Conservation (phyloP, 1,284 basidiomycete genomes). For the Abortiporus biennis region DNA sequence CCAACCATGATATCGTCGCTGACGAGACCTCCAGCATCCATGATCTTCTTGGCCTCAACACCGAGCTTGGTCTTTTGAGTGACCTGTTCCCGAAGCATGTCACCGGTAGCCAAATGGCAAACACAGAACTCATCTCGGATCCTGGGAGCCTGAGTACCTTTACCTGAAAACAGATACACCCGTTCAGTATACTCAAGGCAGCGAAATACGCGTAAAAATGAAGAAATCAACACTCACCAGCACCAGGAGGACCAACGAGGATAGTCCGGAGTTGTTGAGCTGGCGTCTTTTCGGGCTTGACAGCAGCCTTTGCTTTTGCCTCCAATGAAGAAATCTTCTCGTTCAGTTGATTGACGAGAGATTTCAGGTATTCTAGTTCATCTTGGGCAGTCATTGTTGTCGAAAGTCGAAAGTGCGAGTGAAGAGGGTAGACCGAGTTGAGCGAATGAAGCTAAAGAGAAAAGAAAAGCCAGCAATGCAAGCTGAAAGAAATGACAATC, state of each 20-base stretch:
- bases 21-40: slow-evolving; percentile 93
- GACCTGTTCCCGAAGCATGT: slow-evolving; percentile 97
- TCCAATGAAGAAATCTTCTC: slow-evolving; percentile 76
- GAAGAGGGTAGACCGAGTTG: background rate
- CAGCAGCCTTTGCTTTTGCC: slow-evolving; percentile 46
- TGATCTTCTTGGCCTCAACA: slow-evolving; percentile 93
- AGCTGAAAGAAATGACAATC: no score
- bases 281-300: slow-evolving; percentile 49
- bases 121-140: slow-evolving; percentile 93
- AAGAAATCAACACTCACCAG: slow-evolving; percentile 53
- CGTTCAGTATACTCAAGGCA: background rate
- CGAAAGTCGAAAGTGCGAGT: background rate
- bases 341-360: slow-evolving; percentile 77
- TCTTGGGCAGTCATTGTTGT: slow-evolving; percentile 22
- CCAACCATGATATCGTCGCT: slow-evolving; percentile 96
- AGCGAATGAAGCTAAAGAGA: no score
- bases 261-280: slow-evolving; percentile 85
- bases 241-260: slow-evolving; percentile 93
- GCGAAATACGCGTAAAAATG: background rate
- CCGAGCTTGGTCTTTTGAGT: slow-evolving; percentile 84
- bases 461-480: no score
- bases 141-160: slow-evolving; percentile 95
- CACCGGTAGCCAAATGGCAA: slow-evolving; percentile 97
- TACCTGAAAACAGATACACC: slow-evolving; percentile 48
- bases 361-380: slow-evolving; percentile 88